A percentile compares a stretch with the other conserved stretches of the same genome.
Evolutionary conservation across 495 filamentous ascomycete genomes (phyloP).

Genomic region (Ascobolus immersus): DNA sequence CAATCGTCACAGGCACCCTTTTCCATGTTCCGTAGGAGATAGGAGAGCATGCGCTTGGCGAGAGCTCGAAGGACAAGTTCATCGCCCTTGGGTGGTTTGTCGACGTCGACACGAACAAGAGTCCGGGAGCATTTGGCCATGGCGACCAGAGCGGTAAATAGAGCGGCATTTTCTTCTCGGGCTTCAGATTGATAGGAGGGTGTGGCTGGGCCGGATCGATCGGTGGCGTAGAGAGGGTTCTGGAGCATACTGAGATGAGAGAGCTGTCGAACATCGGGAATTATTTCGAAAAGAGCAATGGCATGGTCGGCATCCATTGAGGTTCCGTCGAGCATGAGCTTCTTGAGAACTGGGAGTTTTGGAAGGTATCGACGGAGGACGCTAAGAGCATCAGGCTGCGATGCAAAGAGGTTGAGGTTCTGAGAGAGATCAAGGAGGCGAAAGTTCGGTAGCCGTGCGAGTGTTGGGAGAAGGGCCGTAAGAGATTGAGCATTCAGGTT

Average conservation of each 20-base stretch:
- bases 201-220: conserved; percentile 30
- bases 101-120: conserved; percentile 75
- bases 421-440: conserved; percentile 79
- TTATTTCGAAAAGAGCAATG: conserved; percentile 66
- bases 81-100: conserved; percentile 50
- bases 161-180: conserved; percentile 78
- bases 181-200: too few species aligned
- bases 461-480: conserved; percentile 46
- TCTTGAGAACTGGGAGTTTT: conserved; percentile 51
- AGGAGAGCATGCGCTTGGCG: conserved; percentile 78
- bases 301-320: conserved; percentile 60
- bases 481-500: conserved; percentile 47
- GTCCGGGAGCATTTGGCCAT: conserved; percentile 62
- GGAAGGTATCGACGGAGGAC: conserved; percentile 53
- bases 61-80: conserved; percentile 79
- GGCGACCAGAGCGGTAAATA: conserved; percentile 77
- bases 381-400: conserved; percentile 45
- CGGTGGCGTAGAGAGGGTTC: conserved; percentile 43
- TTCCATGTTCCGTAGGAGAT: conserved; percentile 79
- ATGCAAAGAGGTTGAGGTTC: conserved; percentile 55
- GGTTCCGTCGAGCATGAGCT: conserved; percentile 75
- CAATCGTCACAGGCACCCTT: conserved; percentile 11
- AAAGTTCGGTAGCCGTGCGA: conserved; percentile 46
- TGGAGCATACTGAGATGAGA: conserved; percentile 75
- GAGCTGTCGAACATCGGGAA: conserved; percentile 59